Evolutionary conservation across 768 basidiomycete genomes (phyloP).

Genomic region (Podaxis carcinomalis): DNA sequence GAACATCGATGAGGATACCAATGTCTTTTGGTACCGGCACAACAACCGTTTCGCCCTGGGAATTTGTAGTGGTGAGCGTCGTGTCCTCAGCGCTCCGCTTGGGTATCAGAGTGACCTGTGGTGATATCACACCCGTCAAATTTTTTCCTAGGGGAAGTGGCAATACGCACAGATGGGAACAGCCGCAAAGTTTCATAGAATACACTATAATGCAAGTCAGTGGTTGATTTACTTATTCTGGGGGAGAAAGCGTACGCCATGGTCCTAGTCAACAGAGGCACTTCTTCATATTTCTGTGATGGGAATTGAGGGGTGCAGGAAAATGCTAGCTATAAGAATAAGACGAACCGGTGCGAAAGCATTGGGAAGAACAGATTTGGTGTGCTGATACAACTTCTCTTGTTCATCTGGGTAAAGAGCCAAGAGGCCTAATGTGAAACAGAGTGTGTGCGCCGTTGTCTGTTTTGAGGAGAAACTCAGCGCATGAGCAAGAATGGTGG

Average conservation of each 20-base stretch:
- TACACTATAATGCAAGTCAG: conserved; percentile 23
- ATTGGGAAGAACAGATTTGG: conserved; percentile 21
- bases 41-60: conserved; percentile 31
- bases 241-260: conserved; percentile 23
- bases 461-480: conserved; percentile 10
- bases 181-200: conserved; percentile 40
- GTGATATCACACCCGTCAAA: too few species aligned
- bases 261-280: conserved; percentile 26
- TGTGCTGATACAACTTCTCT: conserved; percentile 37
- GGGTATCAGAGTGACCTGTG: conserved; percentile 36
- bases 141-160: too few species aligned
- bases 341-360: conserved; percentile 11
- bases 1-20: conserved; percentile 27
- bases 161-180: conserved; percentile 29
- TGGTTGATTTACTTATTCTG: background rate
- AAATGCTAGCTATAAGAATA: background rate
- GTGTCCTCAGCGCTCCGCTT: conserved; percentile 46
- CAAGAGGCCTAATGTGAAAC: conserved; percentile 36
- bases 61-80: conserved; percentile 26
- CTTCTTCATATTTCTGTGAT: conserved; percentile 27
- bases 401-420: conserved; percentile 43
- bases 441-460: conserved; percentile 36
- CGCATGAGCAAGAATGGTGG: background rate
- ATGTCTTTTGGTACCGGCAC: conserved; percentile 41
- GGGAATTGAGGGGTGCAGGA: background rate